Base-by-base conservation (phyloP, 805 yeast species). In the Metschnikowia reukaufii region DNA sequence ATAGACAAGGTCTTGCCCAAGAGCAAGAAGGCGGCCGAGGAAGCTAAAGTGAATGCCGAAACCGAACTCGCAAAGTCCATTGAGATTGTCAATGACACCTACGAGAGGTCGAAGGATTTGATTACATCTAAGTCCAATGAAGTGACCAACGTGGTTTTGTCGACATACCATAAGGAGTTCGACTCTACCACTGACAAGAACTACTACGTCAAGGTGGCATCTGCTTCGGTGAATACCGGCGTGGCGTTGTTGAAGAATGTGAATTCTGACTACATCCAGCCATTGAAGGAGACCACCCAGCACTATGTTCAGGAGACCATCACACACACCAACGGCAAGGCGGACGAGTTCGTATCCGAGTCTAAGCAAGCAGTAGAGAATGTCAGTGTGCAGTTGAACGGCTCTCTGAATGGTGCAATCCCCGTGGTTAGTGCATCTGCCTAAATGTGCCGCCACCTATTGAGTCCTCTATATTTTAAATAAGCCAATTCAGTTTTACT, bases 221-320 rank as follows among this genome's bases (percentile, higher is more conserved):
- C 63, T 36, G 74, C 73, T 16, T 58, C 70, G 4, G 62, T 62
- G 51, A 66, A 61, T 51, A 67, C 73, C 35, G 70, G 69, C 12
- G 56, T 62, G 15, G 58, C 63, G 27, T 61, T 68, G 44, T 55
- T 67, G 47, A 62, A 60, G 52, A 57, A 55, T 47, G 62, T 72
- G 46, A 67, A 70, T 53, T 58, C 64, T 31, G 65, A 63, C 36
- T 70, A 62, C 58, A 60, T 72, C 41, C 66, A 65, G 52, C 76
- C 76, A 25, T 64, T 70, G 55, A 66, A 65, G 54, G 55, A 60
- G 37, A 68, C 69, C 54, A 70, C 76, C 34, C 67, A 67, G 48
- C 69, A 57, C 44, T 69, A 68, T 53, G 74, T 69, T 32, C 49
- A 52, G 47, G 73, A 68, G 30, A 64, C 67, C 35, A 64, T 72